Evolutionary conservation across 192 early-diverging fungal genomes (phyloP).

Genomic region (Gigaspora rosea): DNA sequence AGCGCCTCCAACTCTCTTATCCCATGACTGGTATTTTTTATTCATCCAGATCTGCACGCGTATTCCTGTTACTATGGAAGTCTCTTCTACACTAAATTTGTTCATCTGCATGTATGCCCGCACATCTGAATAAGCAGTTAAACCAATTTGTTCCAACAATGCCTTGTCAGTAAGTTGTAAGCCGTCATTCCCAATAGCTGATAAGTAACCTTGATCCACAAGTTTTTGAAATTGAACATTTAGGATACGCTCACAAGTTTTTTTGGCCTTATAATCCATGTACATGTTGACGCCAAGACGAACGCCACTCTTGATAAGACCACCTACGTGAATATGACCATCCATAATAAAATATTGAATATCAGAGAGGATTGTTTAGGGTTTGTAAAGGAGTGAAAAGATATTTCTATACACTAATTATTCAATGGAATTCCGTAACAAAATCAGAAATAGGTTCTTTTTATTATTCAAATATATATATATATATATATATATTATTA

Average conservation of each 20-base stretch:
- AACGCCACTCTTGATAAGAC: constrained; percentile 12
- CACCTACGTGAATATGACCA: background rate
- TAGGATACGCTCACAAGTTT: constrained; percentile 6
- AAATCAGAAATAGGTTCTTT: no score
- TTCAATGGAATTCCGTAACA: no score
- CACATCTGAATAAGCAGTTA: constrained; percentile 12
- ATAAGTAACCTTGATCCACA: constrained; percentile 4
- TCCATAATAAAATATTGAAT: no score
- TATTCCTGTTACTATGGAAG: background rate
- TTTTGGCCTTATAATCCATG: constrained; percentile 11
- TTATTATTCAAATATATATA: no score
- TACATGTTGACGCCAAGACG: background rate
- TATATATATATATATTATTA: no score
- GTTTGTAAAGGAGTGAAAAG: no score
- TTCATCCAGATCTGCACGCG: constrained; percentile 19
- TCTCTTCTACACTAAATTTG: constrained; percentile 4
- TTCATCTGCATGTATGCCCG: background rate
- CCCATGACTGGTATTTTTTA: constrained; percentile 12
- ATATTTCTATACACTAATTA: no score
- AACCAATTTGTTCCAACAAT: background rate
- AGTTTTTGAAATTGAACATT: constrained; percentile 7
- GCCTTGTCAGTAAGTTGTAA: constrained; percentile 13
- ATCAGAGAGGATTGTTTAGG: no score
- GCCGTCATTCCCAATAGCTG: background rate
- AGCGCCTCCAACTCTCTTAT: background rate